Conservation (phyloP, 2,329 filamentous ascomycete species). For the Aspergillus uvarum region DNA sequence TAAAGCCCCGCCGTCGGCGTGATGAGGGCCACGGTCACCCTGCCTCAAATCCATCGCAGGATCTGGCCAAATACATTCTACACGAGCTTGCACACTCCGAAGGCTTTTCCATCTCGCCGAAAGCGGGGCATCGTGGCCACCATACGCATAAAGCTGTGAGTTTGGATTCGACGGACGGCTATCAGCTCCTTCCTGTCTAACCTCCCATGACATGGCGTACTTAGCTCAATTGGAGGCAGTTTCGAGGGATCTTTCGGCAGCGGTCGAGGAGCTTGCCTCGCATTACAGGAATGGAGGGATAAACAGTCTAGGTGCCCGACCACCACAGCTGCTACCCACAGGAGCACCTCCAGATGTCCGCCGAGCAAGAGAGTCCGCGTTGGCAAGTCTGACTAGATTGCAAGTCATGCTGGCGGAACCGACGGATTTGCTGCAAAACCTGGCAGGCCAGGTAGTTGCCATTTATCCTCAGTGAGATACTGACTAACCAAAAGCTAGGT, state of each 20-base stretch:
- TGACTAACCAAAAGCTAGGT: constrained; percentile 5
- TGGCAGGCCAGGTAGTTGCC: constrained; percentile 13
- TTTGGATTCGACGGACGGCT: no score
- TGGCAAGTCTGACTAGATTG: constrained; percentile 1
- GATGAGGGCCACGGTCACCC: no score
- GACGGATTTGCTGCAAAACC: constrained; percentile 25
- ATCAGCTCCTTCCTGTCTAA: no score
- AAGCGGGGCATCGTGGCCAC: no score
- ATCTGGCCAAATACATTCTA: no score
- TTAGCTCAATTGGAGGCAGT: constrained; percentile 3
- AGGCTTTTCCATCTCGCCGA: no score
- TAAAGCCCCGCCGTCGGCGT: no score
- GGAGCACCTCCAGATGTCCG: constrained; percentile 5
- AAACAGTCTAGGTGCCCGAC: not conserved
- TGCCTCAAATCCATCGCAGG: no score
- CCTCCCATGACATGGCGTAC: not conserved
- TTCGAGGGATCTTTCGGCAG: not conserved
- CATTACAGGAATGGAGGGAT: not conserved
- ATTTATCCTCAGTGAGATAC: no score
- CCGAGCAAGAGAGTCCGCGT: constrained; percentile 2
- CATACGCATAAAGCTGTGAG: no score
- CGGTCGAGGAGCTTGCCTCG: constrained; percentile 4
- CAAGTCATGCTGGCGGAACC: constrained; percentile 10
- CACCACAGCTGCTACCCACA: not conserved
- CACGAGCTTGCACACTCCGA: no score